A percentile compares a stretch with the other conserved stretches of the same genome.
These are phyloP conservation scores for Vitis hybrid DNA, from an alignment of 177 flowering plant species.

Conservation along the genomic window DNA sequence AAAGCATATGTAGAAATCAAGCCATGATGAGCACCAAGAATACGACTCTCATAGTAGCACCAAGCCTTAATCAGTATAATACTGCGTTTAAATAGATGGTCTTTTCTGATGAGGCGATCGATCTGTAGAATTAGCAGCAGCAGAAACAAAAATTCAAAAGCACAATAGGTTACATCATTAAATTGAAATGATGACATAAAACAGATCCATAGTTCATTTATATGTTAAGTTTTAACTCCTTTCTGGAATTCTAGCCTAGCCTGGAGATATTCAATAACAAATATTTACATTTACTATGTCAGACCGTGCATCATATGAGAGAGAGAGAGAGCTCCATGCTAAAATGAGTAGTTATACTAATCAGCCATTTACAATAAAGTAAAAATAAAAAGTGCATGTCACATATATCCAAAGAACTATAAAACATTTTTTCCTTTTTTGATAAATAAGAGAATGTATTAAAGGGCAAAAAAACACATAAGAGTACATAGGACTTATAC, in stretches of 20 bases:
- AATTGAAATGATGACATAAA: background rate
- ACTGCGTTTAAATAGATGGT: constrained; percentile 87
- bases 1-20: constrained; percentile 91
- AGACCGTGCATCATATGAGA: background rate
- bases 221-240: no score
- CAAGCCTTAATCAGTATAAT: constrained; percentile 91
- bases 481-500: background rate
- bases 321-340: background rate
- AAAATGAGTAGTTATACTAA: background rate
- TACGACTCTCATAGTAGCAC: constrained; percentile 97
- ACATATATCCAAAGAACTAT: no score
- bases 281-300: no score
- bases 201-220: constrained; percentile 1
- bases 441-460: no score
- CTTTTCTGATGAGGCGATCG: constrained; percentile 71
- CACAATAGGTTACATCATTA: background rate
- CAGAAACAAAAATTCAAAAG: background rate
- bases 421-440: no score
- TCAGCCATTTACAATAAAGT: no score
- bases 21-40: constrained; percentile 94
- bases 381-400: no score
- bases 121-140: constrained; percentile 41
- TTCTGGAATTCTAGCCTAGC: no score
- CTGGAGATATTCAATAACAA: no score
- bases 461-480: no score